A percentile compares a stretch with the other conserved stretches of the same genome.
Conservation (phyloP, 306 rosid genomes). For the Malus sieversii region DNA sequence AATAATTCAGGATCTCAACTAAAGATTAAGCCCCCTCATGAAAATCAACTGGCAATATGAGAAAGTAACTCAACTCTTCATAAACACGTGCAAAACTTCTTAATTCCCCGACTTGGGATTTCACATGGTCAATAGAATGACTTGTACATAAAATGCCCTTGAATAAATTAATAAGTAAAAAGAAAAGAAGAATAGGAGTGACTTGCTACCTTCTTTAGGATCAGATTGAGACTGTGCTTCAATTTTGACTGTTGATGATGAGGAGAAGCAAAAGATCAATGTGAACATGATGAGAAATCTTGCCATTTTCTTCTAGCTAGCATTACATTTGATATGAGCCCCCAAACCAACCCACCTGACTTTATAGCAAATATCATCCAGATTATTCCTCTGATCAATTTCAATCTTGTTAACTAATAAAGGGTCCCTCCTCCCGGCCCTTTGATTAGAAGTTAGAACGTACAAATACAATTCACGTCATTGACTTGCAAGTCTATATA, state of each 20-base stretch:
- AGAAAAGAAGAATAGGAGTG: neutral
- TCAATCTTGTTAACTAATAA: neutral
- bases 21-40: too few species aligned
- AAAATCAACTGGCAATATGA: too few species aligned
- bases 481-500: neutral
- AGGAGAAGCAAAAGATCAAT: neutral
- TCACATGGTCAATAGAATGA: too few species aligned
- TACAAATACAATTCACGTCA: neutral
- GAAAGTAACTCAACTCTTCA: too few species aligned
- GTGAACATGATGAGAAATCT: neutral
- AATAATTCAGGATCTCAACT: too few species aligned
- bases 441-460: neutral
- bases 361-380: neutral
- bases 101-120: too few species aligned
- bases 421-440: neutral
- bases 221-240: neutral
- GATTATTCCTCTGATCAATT: neutral
- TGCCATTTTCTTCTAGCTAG: neutral
- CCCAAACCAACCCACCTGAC: too few species aligned
- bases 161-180: too few species aligned
- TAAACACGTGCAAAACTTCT: too few species aligned
- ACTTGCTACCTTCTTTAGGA: neutral
- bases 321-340: neutral
- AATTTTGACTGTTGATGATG: neutral
- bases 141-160: too few species aligned